These are phyloP conservation scores for Eucalyptus tenuipes DNA, from an alignment of 345 rosid species.

Conservation along the genomic window DNA sequence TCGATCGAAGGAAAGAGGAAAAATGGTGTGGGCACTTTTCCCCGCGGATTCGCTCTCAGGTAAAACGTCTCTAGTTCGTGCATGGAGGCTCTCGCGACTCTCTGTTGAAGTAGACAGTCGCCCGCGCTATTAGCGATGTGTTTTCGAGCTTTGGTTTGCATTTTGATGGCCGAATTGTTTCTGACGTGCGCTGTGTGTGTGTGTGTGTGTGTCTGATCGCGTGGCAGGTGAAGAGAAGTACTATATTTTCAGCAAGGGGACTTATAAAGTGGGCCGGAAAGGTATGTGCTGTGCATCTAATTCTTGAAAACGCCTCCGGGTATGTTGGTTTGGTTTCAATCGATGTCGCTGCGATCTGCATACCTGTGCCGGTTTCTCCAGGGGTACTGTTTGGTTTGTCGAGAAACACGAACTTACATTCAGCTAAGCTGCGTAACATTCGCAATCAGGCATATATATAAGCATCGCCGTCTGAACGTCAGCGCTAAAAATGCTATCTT, in stretches of 20 bases:
- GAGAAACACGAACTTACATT: not conserved
- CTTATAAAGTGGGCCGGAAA: slow-evolving; percentile 69
- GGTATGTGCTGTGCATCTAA: slow-evolving; percentile 14
- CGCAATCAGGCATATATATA: not conserved
- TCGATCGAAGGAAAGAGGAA: not conserved
- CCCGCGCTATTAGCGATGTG: not conserved
- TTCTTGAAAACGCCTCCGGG: not conserved
- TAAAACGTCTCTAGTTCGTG: not conserved
- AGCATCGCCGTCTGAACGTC: not conserved
- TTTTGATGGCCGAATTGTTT: not conserved
- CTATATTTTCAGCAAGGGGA: slow-evolving; percentile 51
- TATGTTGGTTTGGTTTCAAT: not conserved
- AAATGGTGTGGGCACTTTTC: slow-evolving; percentile 77
- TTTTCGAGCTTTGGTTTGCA: not conserved
- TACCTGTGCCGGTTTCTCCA: not conserved
- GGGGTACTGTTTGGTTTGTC: not conserved
- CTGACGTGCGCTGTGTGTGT: not conserved
- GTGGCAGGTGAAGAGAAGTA: slow-evolving; percentile 56
- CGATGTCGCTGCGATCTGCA: not conserved
- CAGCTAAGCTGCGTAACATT: not conserved
- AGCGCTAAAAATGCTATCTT: not conserved
- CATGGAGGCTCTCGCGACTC: not conserved
- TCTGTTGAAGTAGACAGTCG: not conserved
- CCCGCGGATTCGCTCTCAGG: slow-evolving; percentile 73
- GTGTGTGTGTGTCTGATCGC: not conserved